Evolutionary conservation across 2,329 filamentous ascomycete species (phyloP).

Genomic region (Xylaria arbuscula): DNA sequence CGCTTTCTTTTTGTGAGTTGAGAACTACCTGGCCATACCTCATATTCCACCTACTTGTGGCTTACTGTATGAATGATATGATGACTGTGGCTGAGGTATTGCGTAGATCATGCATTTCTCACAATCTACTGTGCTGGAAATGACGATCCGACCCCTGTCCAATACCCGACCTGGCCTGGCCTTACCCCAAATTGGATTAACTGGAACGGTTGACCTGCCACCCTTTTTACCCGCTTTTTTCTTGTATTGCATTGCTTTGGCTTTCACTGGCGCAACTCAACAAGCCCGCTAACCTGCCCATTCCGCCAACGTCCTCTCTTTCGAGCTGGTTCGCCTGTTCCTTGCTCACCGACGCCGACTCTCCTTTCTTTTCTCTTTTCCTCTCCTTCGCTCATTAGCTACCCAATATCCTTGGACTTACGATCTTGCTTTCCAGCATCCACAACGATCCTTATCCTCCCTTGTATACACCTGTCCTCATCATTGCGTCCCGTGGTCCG

Average conservation of each 20-base stretch:
- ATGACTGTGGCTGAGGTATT: no score
- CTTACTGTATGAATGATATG: no score
- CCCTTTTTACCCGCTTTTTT: slow-evolving; percentile 45
- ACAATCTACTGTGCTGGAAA: no score
- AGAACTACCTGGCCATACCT: no score
- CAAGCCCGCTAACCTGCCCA: slow-evolving; percentile 30
- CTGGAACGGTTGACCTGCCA: slow-evolving; percentile 48
- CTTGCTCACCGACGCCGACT: slow-evolving; percentile 10
- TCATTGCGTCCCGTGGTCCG: slow-evolving; percentile 8
- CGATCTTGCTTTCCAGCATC: slow-evolving; percentile 1
- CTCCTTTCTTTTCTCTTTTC: slow-evolving; percentile 18
- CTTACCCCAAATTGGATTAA: slow-evolving; percentile 29
- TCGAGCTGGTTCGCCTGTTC: slow-evolving; percentile 25
- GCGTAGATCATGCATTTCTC: no score
- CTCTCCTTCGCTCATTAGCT: slow-evolving; percentile 13
- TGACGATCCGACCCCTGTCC: neutral
- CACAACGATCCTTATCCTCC: slow-evolving; percentile 25
- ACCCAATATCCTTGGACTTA: slow-evolving; percentile 4
- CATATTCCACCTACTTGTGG: no score
- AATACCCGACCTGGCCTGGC: neutral
- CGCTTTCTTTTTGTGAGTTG: no score
- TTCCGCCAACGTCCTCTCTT: slow-evolving; percentile 16
- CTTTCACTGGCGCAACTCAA: slow-evolving; percentile 34
- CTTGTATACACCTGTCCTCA: slow-evolving; percentile 5
- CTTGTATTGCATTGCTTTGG: slow-evolving; percentile 31